A percentile compares a stretch with the other conserved stretches of the same genome.
Evolutionary conservation across 23 red algal species (phyloP).

Genomic region (Agarophyton chilense): DNA sequence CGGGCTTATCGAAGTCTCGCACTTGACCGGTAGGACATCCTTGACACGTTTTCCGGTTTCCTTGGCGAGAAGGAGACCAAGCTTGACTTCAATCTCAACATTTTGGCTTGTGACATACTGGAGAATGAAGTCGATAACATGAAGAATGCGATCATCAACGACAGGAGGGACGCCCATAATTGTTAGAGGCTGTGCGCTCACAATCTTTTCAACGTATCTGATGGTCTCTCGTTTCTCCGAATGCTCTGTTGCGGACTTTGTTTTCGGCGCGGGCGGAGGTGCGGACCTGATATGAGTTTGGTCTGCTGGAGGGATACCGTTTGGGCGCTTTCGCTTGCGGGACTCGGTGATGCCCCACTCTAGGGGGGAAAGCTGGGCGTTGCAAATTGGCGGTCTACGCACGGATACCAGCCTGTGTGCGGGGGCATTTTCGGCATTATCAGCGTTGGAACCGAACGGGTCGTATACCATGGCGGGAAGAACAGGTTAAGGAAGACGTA

Average conservation of each 20-base stretch:
- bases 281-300: neutral
- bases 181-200: constrained; percentile 23
- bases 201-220: constrained; percentile 53
- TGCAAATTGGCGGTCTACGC: constrained; percentile 27
- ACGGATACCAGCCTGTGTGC: constrained; percentile 23
- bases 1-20: constrained; percentile 56
- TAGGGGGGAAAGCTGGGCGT: constrained; percentile 3
- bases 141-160: constrained; percentile 78
- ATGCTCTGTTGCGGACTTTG: neutral
- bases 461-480: constrained; percentile 26
- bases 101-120: constrained; percentile 52
- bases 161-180: constrained; percentile 51
- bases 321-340: constrained; percentile 16
- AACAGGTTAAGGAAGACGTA: no score
- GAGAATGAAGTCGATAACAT: constrained; percentile 70
- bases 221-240: constrained; percentile 11
- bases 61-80: constrained; percentile 71
- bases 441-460: constrained; percentile 19
- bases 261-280: neutral
- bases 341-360: constrained; percentile 29
- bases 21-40: constrained; percentile 45
- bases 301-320: neutral
- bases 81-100: constrained; percentile 85
- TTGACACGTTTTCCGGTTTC: constrained; percentile 31
- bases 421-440: neutral